Evolutionary conservation across 2,329 filamentous ascomycete genomes (phyloP).

Genomic region (Colletotrichum coccodes): DNA sequence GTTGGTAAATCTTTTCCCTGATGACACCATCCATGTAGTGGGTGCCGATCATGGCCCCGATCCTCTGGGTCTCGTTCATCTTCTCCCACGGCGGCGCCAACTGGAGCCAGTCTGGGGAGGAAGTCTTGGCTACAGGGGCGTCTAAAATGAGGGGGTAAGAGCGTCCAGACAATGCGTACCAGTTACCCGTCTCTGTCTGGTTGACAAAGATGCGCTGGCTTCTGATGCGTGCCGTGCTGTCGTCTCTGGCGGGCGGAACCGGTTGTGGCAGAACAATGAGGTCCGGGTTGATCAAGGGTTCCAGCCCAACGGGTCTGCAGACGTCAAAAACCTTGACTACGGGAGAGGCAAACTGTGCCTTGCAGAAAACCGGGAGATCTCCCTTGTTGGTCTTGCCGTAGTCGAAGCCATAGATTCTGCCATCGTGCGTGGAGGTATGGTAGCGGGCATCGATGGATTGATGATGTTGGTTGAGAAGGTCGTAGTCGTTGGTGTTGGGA

Average conservation of each 20-base stretch:
- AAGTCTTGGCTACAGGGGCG: constrained; percentile 60
- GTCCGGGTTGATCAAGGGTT: constrained; percentile 72
- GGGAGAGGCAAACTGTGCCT: constrained; percentile 62
- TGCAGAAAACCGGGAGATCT: constrained; percentile 69
- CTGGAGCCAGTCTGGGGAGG: constrained; percentile 60
- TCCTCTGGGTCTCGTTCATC: constrained; percentile 58
- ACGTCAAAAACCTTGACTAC: constrained; percentile 92
- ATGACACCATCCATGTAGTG: constrained; percentile 66
- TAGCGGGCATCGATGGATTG: constrained; percentile 87
- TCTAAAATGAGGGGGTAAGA: constrained; percentile 88
- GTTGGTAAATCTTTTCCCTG: constrained; percentile 45
- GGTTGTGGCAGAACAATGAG: constrained; percentile 91
- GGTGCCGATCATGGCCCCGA: constrained; percentile 75
- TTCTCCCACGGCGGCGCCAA: constrained; percentile 50
- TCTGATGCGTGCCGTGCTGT: constrained; percentile 61
- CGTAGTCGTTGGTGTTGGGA: constrained; percentile 89
- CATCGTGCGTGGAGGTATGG: constrained; percentile 87
- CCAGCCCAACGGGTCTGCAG: constrained; percentile 75
- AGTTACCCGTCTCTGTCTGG: constrained; percentile 84
- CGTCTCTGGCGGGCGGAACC: constrained; percentile 66
- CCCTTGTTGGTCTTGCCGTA: constrained; percentile 45
- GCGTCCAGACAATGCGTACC: constrained; percentile 92
- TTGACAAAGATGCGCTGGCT: constrained; percentile 84
- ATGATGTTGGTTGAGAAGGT: constrained; percentile 85
- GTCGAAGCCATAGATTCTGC: constrained; percentile 83